Evolutionary conservation across 495 filamentous ascomycete species (phyloP).

Genomic region (Sphaerosporella brunnea): DNA sequence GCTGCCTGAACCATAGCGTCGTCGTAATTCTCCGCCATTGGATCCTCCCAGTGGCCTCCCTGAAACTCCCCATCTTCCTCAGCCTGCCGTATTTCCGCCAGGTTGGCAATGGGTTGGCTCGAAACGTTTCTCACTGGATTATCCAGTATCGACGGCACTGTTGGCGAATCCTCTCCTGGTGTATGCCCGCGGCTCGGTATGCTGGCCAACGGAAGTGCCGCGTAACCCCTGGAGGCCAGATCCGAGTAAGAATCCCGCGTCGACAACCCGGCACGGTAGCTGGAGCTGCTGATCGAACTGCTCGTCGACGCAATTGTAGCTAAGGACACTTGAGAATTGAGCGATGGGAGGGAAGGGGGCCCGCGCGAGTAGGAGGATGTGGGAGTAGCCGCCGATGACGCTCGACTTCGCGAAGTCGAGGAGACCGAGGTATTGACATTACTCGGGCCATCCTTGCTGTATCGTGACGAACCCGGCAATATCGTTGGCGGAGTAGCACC

Average conservation of each 20-base stretch:
- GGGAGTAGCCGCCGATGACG: constrained; percentile 22
- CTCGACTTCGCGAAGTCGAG: constrained; percentile 23
- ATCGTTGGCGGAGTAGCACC: constrained; percentile 14
- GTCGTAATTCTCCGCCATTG: constrained; percentile 12
- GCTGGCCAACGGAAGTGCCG: constrained; percentile 13
- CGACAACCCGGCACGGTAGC: constrained; percentile 14
- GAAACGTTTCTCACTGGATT: neutral
- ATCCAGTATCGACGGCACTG: constrained; percentile 2
- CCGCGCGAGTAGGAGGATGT: constrained; percentile 13
- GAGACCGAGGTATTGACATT: constrained; percentile 16
- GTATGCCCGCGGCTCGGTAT: constrained; percentile 1
- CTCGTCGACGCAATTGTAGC: constrained; percentile 21
- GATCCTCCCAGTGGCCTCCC: constrained; percentile 10
- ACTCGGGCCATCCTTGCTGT: neutral
- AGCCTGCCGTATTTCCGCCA: constrained; percentile 20
- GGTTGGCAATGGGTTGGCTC: constrained; percentile 4
- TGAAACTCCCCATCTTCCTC: constrained; percentile 16
- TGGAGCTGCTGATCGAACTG: constrained; percentile 17
- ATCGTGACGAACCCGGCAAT: neutral
- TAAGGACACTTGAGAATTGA: constrained; percentile 22
- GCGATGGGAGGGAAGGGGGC: constrained; percentile 17
- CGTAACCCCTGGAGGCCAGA: constrained; percentile 19
- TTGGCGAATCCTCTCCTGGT: constrained; percentile 14
- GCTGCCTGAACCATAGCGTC: constrained; percentile 19
- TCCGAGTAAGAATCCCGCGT: constrained; percentile 23